These are phyloP conservation scores for Massariosphaeria phaeospora DNA, from an alignment of 495 filamentous ascomycete genomes.

Conservation along the genomic window DNA sequence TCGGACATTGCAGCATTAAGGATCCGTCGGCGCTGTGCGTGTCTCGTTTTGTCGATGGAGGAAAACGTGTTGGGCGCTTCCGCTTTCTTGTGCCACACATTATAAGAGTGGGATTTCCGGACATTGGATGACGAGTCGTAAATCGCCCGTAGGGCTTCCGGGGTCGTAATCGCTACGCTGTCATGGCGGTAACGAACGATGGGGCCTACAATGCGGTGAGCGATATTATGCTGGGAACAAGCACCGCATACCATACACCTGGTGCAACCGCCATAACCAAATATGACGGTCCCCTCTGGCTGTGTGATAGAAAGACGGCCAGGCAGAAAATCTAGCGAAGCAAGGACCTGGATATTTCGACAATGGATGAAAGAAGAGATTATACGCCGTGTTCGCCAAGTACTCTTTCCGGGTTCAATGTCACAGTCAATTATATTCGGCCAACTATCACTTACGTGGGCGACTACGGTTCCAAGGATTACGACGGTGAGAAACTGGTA, in stretches of 20 bases:
- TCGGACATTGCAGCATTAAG: neutral
- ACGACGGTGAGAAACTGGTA: no score
- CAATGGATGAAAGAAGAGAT: constrained; percentile 1
- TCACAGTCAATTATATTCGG: no score
- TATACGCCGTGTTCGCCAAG: no score
- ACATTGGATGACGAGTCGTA: neutral
- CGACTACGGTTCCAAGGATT: no score
- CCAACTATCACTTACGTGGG: no score
- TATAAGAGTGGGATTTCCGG: neutral
- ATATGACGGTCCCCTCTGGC: constrained; percentile 1
- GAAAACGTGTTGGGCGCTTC: neutral
- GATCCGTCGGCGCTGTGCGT: neutral
- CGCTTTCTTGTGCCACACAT: neutral
- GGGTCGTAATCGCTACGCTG: neutral
- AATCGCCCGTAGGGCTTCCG: neutral
- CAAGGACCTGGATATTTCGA: constrained; percentile 8
- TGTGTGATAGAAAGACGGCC: constrained; percentile 6
- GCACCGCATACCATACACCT: constrained; percentile 1
- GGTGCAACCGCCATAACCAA: neutral
- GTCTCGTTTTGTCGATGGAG: neutral
- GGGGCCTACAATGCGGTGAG: neutral
- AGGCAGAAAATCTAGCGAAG: neutral
- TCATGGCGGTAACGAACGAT: neutral
- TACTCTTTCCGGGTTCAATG: no score
- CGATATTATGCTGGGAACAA: neutral